A percentile compares a stretch with the other conserved stretches of the same genome.
Conservation (phyloP, 257 asterid species). For the Buddleja alternifolia region DNA sequence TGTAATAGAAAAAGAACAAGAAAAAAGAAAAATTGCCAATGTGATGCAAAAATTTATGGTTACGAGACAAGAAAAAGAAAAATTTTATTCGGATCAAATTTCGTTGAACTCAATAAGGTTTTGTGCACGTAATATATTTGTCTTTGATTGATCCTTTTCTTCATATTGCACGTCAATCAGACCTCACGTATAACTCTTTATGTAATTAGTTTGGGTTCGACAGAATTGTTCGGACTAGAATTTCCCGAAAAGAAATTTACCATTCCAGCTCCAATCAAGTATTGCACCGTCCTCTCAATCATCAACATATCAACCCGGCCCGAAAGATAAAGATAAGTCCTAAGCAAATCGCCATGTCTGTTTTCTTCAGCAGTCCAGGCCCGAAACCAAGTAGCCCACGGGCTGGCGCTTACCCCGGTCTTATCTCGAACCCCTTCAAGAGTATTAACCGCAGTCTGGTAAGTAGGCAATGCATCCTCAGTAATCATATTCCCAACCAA, state of each 20-base stretch:
- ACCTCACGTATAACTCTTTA: too few relatives aligned
- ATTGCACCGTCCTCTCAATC: slow-evolving; percentile 46
- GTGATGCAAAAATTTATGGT: too few relatives aligned
- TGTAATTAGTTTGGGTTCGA: too few relatives aligned
- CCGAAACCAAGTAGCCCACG: slow-evolving; percentile 49
- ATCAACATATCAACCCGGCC: slow-evolving; percentile 48
- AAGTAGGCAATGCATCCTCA: slow-evolving; percentile 46
- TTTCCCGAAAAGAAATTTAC: slow-evolving; percentile 33
- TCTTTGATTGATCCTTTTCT: too few relatives aligned
- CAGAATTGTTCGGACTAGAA: too few relatives aligned
- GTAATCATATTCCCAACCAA: slow-evolving; percentile 45
- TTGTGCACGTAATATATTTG: too few relatives aligned
- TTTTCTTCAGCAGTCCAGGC: slow-evolving; percentile 55
- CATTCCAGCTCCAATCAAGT: slow-evolving; percentile 45
- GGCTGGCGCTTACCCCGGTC: slow-evolving; percentile 40
- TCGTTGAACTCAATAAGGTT: too few relatives aligned
- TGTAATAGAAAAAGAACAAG: too few relatives aligned
- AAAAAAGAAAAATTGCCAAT: too few relatives aligned
- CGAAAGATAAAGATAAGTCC: slow-evolving; percentile 43
- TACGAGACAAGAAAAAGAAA: too few relatives aligned
- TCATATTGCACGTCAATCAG: too few relatives aligned
- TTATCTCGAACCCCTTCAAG: slow-evolving; percentile 34
- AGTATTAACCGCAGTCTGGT: slow-evolving; percentile 31
- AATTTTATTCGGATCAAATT: too few relatives aligned
- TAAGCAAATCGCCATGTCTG: slow-evolving; percentile 43